Conservation (phyloP, 805 yeast species). For the Monosporozyma solicola region DNA sequence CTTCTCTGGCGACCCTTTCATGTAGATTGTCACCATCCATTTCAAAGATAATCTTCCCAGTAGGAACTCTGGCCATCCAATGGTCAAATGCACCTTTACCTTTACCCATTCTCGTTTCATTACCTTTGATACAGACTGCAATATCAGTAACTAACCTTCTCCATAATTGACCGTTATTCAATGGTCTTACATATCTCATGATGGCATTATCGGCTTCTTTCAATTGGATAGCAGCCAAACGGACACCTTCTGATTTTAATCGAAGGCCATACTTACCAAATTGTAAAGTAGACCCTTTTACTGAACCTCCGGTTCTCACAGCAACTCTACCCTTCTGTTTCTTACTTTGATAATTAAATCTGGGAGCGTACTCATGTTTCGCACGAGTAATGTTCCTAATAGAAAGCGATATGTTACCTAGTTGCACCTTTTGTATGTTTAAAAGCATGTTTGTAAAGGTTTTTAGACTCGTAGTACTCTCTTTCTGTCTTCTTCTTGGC, state of each 20-base stretch:
- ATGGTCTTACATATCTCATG: constrained; percentile 73
- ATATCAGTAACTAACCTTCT: constrained; percentile 76
- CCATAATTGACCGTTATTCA: constrained; percentile 53
- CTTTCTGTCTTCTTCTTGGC: not conserved
- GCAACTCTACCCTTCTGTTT: constrained; percentile 91
- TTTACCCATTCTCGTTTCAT: constrained; percentile 99
- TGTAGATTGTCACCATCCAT: constrained; percentile 67
- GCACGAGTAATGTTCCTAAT: not conserved
- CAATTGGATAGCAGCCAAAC: constrained; percentile 80
- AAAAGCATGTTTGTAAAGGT: not conserved
- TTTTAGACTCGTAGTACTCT: not conserved
- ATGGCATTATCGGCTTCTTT: constrained; percentile 85
- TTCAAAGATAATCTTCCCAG: constrained; percentile 89
- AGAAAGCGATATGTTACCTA: not conserved
- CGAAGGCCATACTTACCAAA: constrained; percentile 84
- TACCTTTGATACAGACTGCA: constrained; percentile 93
- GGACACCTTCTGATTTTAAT: constrained; percentile 76
- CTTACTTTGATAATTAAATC: constrained; percentile 51
- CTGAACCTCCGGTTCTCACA: constrained; percentile 90
- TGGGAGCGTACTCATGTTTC: constrained; percentile 65
- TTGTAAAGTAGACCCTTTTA: constrained; percentile 73
- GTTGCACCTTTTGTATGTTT: not conserved
- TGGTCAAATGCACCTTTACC: constrained; percentile 97
- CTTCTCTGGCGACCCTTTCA: constrained; percentile 83
- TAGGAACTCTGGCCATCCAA: constrained; percentile 95